Conservation (phyloP, 768 basidiomycete species). For the Lepiota subincarnata region DNA sequence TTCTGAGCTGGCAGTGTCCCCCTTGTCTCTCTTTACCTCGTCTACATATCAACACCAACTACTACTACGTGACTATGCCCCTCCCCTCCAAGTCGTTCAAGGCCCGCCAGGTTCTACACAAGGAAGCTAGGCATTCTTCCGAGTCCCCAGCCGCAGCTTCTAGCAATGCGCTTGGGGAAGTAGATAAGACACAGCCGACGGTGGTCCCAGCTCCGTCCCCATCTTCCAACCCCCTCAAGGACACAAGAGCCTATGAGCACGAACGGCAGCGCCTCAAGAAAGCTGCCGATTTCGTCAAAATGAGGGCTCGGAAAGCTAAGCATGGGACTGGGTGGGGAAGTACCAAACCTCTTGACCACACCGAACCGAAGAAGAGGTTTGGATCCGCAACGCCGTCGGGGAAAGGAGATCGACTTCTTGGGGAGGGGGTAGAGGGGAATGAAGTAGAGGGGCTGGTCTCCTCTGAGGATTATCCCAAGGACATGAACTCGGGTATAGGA, state of each 20-base stretch:
- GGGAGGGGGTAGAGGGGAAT: background rate
- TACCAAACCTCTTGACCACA: background rate
- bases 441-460: constrained; percentile 14
- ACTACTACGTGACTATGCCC: constrained; percentile 3
- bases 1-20: constrained; percentile 9
- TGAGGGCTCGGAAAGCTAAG: constrained; percentile 14
- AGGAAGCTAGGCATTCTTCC: background rate
- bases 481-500: constrained; percentile 5
- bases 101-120: background rate
- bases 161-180: background rate
- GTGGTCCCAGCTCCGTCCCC: background rate
- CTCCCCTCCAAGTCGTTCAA: constrained; percentile 6
- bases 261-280: constrained; percentile 17
- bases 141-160: background rate
- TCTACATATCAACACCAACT: background rate
- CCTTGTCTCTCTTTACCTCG: background rate
- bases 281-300: constrained; percentile 15
- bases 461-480: constrained; percentile 1
- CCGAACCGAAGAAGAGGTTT: background rate
- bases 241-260: constrained; percentile 14
- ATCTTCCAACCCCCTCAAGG: constrained; percentile 2
- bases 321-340: constrained; percentile 4
- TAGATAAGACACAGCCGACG: background rate
- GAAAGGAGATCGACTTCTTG: constrained; percentile 6
- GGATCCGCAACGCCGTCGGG: constrained; percentile 1